Percentiles rank a stretch among this genome's conserved stretches.
phyloP scores from a whole-genome alignment of 2,329 filamentous ascomycete species.

The Aspergillus alliaceus region DNA sequence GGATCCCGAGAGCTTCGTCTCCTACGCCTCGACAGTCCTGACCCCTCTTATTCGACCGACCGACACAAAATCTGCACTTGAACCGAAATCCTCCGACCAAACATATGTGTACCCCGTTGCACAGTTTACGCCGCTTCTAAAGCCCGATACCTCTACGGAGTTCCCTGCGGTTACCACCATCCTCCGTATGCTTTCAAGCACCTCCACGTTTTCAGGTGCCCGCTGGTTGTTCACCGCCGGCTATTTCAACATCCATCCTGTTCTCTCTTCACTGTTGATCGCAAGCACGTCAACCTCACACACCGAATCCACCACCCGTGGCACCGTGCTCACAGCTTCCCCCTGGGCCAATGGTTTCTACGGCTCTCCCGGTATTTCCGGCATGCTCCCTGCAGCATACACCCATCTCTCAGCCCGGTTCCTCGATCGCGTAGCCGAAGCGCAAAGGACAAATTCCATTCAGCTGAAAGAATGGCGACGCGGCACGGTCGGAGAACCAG shows the following conservation, averaged over 20 bases:
- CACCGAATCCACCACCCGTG: constrained; percentile 47
- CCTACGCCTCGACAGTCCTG: constrained; percentile 66
- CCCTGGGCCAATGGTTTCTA: constrained; percentile 96
- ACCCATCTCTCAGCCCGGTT: constrained; percentile 84
- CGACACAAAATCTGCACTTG: constrained; percentile 31
- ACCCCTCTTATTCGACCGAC: constrained; percentile 62
- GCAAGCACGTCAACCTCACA: constrained; percentile 56
- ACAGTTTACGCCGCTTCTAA: constrained; percentile 82
- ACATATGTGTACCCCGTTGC: constrained; percentile 83
- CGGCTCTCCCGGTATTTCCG: constrained; percentile 80
- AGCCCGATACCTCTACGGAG: constrained; percentile 81
- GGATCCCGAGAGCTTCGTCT: constrained; percentile 68
- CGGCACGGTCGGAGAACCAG: constrained; percentile 76
- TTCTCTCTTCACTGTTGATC: constrained; percentile 77
- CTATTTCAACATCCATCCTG: constrained; percentile 95
- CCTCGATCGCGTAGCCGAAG: constrained; percentile 60
- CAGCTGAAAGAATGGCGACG: constrained; percentile 82
- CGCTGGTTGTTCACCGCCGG: constrained; percentile 97
- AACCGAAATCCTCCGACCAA: constrained; percentile 47
- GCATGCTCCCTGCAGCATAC: constrained; percentile 88
- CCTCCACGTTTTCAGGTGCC: constrained; percentile 62
- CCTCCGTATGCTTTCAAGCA: constrained; percentile 64
- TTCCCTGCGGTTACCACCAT: constrained; percentile 77
- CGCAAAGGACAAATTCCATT: constrained; percentile 59
- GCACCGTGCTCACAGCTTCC: constrained; percentile 87